Conservation (phyloP, 208 protist genomes). For the Crithidia fasciculata region DNA sequence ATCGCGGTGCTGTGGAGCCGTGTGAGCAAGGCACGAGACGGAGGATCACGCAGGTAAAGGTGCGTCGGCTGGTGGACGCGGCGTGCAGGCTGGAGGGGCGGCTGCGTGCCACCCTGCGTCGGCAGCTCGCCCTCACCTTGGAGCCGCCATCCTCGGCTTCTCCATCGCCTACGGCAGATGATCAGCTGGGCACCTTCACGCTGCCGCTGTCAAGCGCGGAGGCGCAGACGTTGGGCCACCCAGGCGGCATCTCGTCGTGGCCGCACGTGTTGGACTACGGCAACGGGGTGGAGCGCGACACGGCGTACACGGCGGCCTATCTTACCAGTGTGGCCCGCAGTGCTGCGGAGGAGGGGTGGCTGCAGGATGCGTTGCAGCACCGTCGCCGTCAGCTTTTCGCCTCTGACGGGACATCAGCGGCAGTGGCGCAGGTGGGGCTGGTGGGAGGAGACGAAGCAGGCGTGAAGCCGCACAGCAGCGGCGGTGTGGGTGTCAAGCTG, state of each 20-base stretch:
- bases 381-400: slow-evolving; percentile 17
- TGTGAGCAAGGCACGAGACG: background rate
- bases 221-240: slow-evolving; percentile 29
- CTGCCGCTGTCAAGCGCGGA: slow-evolving; percentile 16
- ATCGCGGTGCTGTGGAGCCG: background rate
- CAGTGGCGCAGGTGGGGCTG: slow-evolving; percentile 2
- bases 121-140: slow-evolving; percentile 17
- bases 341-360: slow-evolving; percentile 46
- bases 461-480: too few relatives aligned
- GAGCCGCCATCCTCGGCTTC: background rate
- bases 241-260: slow-evolving; percentile 62
- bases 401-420: background rate
- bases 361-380: slow-evolving; percentile 22
- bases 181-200: background rate
- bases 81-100: slow-evolving; percentile 21
- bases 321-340: slow-evolving; percentile 45
- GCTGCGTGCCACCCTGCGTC: slow-evolving; percentile 31
- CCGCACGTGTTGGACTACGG: slow-evolving; percentile 48
- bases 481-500: too few relatives aligned
- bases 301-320: slow-evolving; percentile 50
- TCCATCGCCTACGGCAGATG: background rate
- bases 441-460: background rate
- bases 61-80: slow-evolving; percentile 7
- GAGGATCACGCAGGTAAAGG: background rate
- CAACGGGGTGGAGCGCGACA: slow-evolving; percentile 58